Evolutionary conservation across 1,139 yeast species (phyloP).

Genomic region (Kazachstania sp.): DNA sequence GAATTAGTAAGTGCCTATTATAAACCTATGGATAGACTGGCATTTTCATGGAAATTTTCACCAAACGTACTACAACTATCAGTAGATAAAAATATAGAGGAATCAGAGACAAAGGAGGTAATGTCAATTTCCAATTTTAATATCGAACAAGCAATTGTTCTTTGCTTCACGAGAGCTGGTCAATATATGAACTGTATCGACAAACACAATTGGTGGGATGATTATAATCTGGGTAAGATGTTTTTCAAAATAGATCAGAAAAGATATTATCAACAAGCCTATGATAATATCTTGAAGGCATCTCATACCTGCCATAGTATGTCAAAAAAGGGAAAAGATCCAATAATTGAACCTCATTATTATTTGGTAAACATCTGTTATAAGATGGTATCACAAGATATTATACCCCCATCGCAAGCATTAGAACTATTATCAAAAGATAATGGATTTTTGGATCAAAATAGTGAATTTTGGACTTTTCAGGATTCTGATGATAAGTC

Average conservation of each 20-base stretch:
- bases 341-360: constrained; percentile 68
- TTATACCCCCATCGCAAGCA: constrained; percentile 35
- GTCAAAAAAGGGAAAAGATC: constrained; percentile 40
- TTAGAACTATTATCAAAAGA: constrained; percentile 35
- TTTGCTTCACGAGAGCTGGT: constrained; percentile 39
- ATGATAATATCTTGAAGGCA: constrained; percentile 38
- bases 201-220: constrained; percentile 50
- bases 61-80: constrained; percentile 18
- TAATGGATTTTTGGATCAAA: constrained; percentile 25
- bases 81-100: constrained; percentile 24
- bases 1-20: constrained; percentile 27
- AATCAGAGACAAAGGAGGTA: constrained; percentile 19
- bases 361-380: constrained; percentile 48
- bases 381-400: constrained; percentile 42
- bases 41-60: constrained; percentile 22
- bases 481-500: constrained; percentile 10
- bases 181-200: constrained; percentile 25
- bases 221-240: constrained; percentile 52
- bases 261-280: constrained; percentile 27
- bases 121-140: constrained; percentile 20
- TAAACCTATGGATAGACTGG: constrained; percentile 52
- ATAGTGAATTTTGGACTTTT: constrained; percentile 16
- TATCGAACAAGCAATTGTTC: constrained; percentile 25
- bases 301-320: constrained; percentile 37
- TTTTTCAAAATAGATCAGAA: constrained; percentile 40